These are phyloP conservation scores for thale cress (Arabidopsis thaliana) DNA, from an alignment of 345 rosid genomes.

Conservation along the genomic window TAIR10.1 NC_003070.9:15936501-15937000, in stretches of 20 bases:
- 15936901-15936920: neutral
- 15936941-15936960: neutral
- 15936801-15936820: neutral
- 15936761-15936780: slow-evolving; percentile 18
- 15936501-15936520: neutral
- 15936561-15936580: too few relatives aligned
- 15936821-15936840: neutral
- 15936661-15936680: too few relatives aligned
- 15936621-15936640: too few relatives aligned
- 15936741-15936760: neutral
- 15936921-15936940: neutral
- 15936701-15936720: too few relatives aligned
- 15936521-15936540: too few relatives aligned
- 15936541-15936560: too few relatives aligned
- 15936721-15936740: too few relatives aligned
- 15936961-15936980: neutral
- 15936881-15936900: neutral
- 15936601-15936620: too few relatives aligned
- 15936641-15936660: too few relatives aligned
- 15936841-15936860: neutral
- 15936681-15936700: too few relatives aligned
- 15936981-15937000: slow-evolving; percentile 8
- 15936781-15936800: neutral
- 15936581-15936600: too few relatives aligned
- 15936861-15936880: neutral